These are phyloP conservation scores for Plasmodium coatneyi DNA, from an alignment of 169 alveolate species.

Conservation along the genomic window DNA sequence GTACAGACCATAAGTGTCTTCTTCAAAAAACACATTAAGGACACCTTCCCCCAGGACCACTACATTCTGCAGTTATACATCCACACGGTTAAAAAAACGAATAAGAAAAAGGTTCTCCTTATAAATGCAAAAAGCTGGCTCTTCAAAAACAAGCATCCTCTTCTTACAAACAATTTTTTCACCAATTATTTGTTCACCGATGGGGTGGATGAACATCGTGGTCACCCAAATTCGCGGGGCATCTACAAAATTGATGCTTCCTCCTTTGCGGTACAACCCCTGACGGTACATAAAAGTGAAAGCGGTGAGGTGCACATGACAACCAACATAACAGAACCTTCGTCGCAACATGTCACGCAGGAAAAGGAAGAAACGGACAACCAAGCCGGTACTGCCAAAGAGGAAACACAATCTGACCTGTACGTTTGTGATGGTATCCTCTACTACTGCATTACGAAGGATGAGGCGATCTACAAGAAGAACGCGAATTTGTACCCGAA, in stretches of 20 bases:
- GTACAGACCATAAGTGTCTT: conserved; percentile 11
- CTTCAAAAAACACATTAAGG: conserved; percentile 20
- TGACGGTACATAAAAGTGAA: background rate
- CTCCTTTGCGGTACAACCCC: background rate
- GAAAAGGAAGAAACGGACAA: background rate
- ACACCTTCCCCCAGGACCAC: conserved; percentile 10
- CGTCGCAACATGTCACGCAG: background rate
- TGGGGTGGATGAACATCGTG: background rate
- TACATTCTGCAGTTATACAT: conserved; percentile 38
- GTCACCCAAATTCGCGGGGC: background rate
- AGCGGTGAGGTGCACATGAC: background rate
- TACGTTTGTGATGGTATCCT: conserved; percentile 33
- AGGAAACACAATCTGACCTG: background rate
- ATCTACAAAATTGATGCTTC: conserved; percentile 1
- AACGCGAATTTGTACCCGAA: conserved; percentile 42
- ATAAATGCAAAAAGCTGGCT: conserved; percentile 64
- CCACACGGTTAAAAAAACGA: conserved; percentile 44
- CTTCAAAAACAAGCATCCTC: conserved; percentile 56
- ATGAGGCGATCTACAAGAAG: conserved; percentile 47
- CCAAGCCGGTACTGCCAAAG: background rate
- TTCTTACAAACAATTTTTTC: conserved; percentile 14
- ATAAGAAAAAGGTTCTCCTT: conserved; percentile 42
- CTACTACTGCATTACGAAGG: conserved; percentile 53
- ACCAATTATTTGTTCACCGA: conserved; percentile 32
- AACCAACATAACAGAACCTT: background rate